Percentiles rank a stretch among this genome's conserved stretches.
Conservation (phyloP, 2,329 filamentous ascomycete genomes). For the Emericellopsis atlantica region DNA sequence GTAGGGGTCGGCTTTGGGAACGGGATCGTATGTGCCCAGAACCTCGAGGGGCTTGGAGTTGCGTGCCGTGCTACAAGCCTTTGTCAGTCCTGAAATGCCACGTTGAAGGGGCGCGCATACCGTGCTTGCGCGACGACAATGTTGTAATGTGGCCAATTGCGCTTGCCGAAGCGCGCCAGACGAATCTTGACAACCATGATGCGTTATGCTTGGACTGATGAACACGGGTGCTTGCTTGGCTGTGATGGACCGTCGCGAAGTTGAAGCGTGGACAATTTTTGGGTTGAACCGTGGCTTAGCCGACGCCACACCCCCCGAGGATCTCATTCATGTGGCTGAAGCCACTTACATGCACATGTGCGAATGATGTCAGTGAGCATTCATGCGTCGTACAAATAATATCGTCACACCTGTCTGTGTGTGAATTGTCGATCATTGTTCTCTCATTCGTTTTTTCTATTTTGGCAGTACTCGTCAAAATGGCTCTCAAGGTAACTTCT, state of each 20-base stretch:
- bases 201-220: constrained; percentile 9
- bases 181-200: constrained; percentile 87
- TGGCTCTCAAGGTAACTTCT: constrained; percentile 18
- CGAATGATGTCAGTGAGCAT: neutral
- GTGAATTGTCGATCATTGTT: too few species aligned
- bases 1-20: constrained; percentile 48
- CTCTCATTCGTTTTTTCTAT: too few species aligned
- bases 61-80: constrained; percentile 55
- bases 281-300: neutral
- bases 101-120: constrained; percentile 32
- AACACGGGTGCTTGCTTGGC: neutral
- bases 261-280: neutral
- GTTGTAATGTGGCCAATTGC: constrained; percentile 89
- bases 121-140: constrained; percentile 90
- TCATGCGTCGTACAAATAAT: too few species aligned
- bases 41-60: constrained; percentile 89
- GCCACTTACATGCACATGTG: too few species aligned
- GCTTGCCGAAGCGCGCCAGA: constrained; percentile 83
- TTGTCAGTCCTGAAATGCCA: neutral
- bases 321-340: neutral
- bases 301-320: neutral
- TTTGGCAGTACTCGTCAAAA: constrained; percentile 4
- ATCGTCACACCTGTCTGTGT: too few species aligned
- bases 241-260: constrained; percentile 3
- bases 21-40: constrained; percentile 64